phyloP scores from a whole-genome alignment of 805 yeast species.

The Starmerella khaoyaiensis region DNA sequence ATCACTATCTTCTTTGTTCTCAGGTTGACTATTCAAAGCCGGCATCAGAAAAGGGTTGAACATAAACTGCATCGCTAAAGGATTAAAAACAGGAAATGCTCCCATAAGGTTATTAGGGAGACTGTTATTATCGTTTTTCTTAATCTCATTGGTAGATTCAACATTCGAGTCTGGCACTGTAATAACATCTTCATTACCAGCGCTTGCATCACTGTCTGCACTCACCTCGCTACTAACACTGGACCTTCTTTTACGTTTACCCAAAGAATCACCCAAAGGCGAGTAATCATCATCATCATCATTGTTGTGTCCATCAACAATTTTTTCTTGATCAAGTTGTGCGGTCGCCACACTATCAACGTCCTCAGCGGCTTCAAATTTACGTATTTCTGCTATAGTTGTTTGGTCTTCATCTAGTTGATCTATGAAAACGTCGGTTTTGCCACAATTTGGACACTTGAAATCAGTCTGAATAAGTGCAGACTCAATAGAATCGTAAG shows the following conservation, averaged over 20 bases:
- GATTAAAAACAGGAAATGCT: constrained; percentile 6
- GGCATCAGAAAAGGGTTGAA: constrained; percentile 23
- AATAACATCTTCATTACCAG: background rate
- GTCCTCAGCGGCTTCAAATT: constrained; percentile 25
- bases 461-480: constrained; percentile 69
- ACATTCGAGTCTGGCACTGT: constrained; percentile 1
- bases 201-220: constrained; percentile 4
- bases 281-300: constrained; percentile 13
- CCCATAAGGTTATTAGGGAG: background rate
- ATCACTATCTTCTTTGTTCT: constrained; percentile 7
- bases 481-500: constrained; percentile 52
- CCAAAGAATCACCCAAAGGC: constrained; percentile 7
- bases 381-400: constrained; percentile 41
- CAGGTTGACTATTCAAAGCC: constrained; percentile 4
- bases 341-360: constrained; percentile 8
- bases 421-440: constrained; percentile 64
- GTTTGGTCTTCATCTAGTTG: constrained; percentile 49
- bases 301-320: background rate
- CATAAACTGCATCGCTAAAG: constrained; percentile 17
- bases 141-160: background rate
- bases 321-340: background rate
- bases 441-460: constrained; percentile 76
- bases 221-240: constrained; percentile 5
- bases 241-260: constrained; percentile 12
- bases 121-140: background rate